Conservation (phyloP, 805 yeast species). For the Candida ascalaphidarum region DNA sequence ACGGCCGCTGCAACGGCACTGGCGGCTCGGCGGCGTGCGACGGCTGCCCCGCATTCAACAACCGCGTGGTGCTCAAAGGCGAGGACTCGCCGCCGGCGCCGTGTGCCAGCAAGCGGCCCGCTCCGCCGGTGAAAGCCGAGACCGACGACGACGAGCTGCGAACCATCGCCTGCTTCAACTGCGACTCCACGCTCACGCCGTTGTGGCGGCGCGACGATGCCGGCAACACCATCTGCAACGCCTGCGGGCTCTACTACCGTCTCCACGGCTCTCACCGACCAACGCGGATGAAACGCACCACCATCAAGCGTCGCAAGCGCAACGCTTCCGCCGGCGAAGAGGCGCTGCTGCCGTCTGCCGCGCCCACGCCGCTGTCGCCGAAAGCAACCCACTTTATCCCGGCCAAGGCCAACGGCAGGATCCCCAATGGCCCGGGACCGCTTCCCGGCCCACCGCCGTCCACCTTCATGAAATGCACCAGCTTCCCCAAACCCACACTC, state of each 20-base stretch:
- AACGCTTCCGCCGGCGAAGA: constrained; percentile 5
- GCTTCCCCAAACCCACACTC: no score
- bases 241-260: constrained; percentile 73
- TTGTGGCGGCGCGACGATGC: constrained; percentile 77
- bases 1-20: constrained; percentile 79
- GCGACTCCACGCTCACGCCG: constrained; percentile 81
- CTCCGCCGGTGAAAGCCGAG: constrained; percentile 1
- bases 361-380: background rate
- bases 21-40: constrained; percentile 76
- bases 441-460: constrained; percentile 34
- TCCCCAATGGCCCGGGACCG: constrained; percentile 36
- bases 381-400: constrained; percentile 12
- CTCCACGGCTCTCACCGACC: constrained; percentile 77
- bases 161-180: constrained; percentile 74
- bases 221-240: constrained; percentile 82
- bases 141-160: constrained; percentile 29
- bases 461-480: no score
- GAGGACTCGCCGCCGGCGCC: constrained; percentile 2
- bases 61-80: constrained; percentile 40
- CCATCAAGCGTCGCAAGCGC: constrained; percentile 70
- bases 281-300: constrained; percentile 59
- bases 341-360: background rate
- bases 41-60: constrained; percentile 80
- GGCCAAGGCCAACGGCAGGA: constrained; percentile 23
- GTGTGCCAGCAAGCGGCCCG: constrained; percentile 1